Base-by-base conservation (phyloP, 495 filamentous ascomycete genomes). In the Thermothielavioides terrestris region DNA sequence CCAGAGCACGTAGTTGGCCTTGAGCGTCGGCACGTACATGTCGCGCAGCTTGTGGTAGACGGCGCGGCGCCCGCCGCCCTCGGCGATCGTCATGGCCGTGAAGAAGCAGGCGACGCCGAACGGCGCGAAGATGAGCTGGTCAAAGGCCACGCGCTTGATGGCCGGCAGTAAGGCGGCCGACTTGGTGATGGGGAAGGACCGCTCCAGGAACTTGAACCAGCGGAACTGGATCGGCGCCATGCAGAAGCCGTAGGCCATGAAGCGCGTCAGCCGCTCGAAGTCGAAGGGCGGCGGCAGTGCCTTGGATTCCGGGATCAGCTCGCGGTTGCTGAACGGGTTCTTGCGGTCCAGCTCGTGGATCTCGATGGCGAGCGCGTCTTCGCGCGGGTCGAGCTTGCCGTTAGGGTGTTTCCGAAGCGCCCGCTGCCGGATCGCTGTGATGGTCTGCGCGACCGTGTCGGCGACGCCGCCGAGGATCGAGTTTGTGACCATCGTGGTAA, bases 401-500 rank as follows among this genome's bases (percentile, higher is more conserved):
- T 44, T 35, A 6, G 61, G 61, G 37, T 74, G 73, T 55, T 81
- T 84, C 50, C 84, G 77, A 21, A 80, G 57, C 10, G 82, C 77
- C 40, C 82, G 80, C 59, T 83, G 65, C 39, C 81, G 81, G 61
- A 95, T 80, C 31, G 88, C 79, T 21, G 92, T 96, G 57, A 99
- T 85, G 46, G 85, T 80, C 63, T 99, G 92, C 45, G 92, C 92
- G 49, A 94, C 86, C 14, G 91, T 97, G 71, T 99, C 92, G 63
- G 92, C 65, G 40, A 68, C 45, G 53, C 89, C 91, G 67, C 86
- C 88, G 22, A 98, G 80, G 27, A 98, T 84, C 49, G 92, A 85
- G 68, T 98, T 98, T 57, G 88, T 91, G 53, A 96, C 85, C 92
- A 97, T 98, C 66, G 91, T 98, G 35, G 92, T 98, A 53, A 98